These are phyloP conservation scores for Citrus reticulata DNA, from an alignment of 345 rosid species.

Conservation along the genomic window DNA sequence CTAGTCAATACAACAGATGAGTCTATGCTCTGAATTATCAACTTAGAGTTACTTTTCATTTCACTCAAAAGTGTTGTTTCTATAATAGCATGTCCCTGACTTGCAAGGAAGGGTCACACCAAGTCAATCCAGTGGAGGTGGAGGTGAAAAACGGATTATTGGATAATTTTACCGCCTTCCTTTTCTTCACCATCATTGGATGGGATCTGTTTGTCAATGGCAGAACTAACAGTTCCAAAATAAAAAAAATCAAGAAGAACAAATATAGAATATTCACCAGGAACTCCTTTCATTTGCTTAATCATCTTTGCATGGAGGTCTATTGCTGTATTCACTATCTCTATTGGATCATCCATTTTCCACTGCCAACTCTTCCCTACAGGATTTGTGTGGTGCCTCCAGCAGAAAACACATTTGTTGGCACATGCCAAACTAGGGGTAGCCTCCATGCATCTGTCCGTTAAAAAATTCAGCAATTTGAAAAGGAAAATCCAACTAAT, in stretches of 20 bases:
- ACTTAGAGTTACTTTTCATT: neutral
- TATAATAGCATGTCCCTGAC: neutral
- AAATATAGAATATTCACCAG: constrained; percentile 51
- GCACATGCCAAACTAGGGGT: constrained; percentile 99
- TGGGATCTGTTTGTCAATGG: neutral
- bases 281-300: constrained; percentile 98
- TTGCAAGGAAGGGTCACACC: neutral
- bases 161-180: neutral
- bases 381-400: constrained; percentile 99
- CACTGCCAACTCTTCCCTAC: constrained; percentile 99
- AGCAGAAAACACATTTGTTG: constrained; percentile 97
- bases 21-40: neutral
- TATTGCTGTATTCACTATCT: constrained; percentile 77
- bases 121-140: neutral
- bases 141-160: neutral
- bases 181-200: neutral
- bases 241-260: neutral
- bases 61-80: neutral
- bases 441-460: constrained; percentile 91
- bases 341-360: constrained; percentile 96
- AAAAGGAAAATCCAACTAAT: neutral
- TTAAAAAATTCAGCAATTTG: neutral
- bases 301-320: constrained; percentile 91
- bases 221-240: neutral
- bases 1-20: constrained; percentile 7